Evolutionary conservation across 805 yeast species (phyloP).

Genomic region (Pichia eremophila): DNA sequence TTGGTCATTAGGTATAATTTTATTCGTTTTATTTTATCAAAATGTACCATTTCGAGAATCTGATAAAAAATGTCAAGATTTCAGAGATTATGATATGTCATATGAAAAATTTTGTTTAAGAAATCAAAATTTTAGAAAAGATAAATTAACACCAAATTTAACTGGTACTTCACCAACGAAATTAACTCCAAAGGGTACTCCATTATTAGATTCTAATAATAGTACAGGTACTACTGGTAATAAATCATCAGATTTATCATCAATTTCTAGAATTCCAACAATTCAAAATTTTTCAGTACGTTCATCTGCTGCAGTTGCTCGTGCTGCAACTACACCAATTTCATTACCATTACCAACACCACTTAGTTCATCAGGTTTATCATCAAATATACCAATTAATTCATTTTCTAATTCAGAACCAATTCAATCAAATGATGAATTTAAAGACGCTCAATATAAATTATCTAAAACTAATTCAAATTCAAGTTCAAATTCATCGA

Average conservation of each 20-base stretch:
- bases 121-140: constrained; percentile 36
- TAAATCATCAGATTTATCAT: background rate
- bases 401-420: background rate
- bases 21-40: constrained; percentile 52
- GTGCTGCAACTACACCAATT: constrained; percentile 1
- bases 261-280: constrained; percentile 6
- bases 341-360: constrained; percentile 1
- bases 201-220: background rate
- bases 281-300: background rate
- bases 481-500: constrained; percentile 5
- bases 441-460: background rate
- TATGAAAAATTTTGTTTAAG: constrained; percentile 29
- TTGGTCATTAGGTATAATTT: constrained; percentile 68
- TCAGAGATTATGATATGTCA: constrained; percentile 43
- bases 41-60: constrained; percentile 56
- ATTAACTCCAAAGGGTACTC: constrained; percentile 1
- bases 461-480: background rate
- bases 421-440: background rate
- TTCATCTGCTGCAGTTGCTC: constrained; percentile 9
- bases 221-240: background rate
- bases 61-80: constrained; percentile 33
- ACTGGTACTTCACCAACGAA: constrained; percentile 1
- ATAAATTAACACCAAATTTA: constrained; percentile 20
- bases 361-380: background rate
- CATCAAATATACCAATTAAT: background rate